Percentiles rank a stretch among this genome's conserved stretches.
These are phyloP conservation scores for Talinum fruticosum DNA, from an alignment of 148 eudicot species.

Conservation along the genomic window DNA sequence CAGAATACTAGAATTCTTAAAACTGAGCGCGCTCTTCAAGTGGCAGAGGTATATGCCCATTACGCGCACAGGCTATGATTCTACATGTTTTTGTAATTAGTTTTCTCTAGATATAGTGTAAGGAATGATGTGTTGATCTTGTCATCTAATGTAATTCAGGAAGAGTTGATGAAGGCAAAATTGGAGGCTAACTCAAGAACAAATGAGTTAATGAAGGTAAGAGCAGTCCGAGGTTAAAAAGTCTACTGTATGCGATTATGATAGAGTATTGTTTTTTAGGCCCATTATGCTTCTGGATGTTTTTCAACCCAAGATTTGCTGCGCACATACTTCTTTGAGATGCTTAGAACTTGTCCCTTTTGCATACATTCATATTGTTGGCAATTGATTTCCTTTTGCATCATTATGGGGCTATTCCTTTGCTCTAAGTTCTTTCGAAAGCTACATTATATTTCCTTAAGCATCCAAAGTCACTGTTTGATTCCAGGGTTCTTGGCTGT, in stretches of 20 bases:
- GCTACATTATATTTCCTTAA: background rate
- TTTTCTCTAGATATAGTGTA: background rate
- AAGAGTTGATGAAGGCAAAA: conserved; percentile 81
- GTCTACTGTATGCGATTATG: background rate
- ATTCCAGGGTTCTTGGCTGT: background rate
- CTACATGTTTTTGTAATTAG: background rate
- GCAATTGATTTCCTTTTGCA: background rate
- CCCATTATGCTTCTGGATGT: background rate
- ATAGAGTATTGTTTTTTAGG: background rate
- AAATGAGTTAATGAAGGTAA: conserved; percentile 69
- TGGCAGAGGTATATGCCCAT: conserved; percentile 44
- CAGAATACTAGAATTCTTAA: conserved; percentile 49
- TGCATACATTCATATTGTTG: background rate
- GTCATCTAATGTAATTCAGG: conserved; percentile 37
- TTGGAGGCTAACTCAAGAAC: conserved; percentile 65
- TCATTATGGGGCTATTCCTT: background rate
- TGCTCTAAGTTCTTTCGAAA: background rate
- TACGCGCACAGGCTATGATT: background rate
- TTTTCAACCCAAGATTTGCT: background rate
- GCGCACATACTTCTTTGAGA: background rate
- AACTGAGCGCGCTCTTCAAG: conserved; percentile 72
- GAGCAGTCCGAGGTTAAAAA: background rate
- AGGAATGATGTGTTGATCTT: background rate
- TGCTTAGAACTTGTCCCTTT: background rate
- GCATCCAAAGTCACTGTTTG: background rate